Base-by-base conservation (phyloP, 2,329 filamentous ascomycete species). In the Talaromyces sp. region DNA sequence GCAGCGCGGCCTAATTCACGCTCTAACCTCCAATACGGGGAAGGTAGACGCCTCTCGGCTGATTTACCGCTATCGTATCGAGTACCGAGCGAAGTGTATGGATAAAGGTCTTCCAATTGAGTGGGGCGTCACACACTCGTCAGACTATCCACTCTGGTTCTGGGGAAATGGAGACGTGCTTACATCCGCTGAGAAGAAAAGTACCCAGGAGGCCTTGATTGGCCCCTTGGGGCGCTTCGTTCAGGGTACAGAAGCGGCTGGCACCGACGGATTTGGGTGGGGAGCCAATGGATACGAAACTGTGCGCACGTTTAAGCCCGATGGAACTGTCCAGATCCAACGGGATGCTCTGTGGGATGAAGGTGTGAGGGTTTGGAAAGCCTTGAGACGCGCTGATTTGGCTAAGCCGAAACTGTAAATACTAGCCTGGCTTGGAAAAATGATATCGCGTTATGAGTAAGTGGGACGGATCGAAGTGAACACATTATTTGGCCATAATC, bases 121-220 rank as follows among this genome's bases (percentile, higher is more conserved):
- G 36, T 84, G 78, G 76, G 80, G 78, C 2, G 80, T 80, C 2
- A 84, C 81, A 14, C 82, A 85, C 61, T 74, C 74, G 0, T 79
- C 78, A 0, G 82, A 85, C 55, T 72, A 79, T 61, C 68, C 73
- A 5, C 76, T 84, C 27, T 85, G 82, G 82, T 81, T 83, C 51
- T 84, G 77, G 75, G 82, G 82, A 0, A 75, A 79, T 56, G 78
- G 77, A 1, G 68, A 67, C 4, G 52, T 60, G 0, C 51, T 84
- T 47, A 72, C 65, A 6, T 63, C 64, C 0, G 57, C 64, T 8
- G 82, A 85, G 65, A 80, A 81, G 62, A 44, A 45, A 5, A 52
- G 78, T 16, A 65, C 79, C 0, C 64, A 58, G 11, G 22, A 41
- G 9, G 69, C 64, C 1, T 51, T 73, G 46, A 60, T 70, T 32